These are phyloP conservation scores for Vitis rotundifolia DNA, from an alignment of 164 flowering plant genomes.

Conservation along the genomic window DNA sequence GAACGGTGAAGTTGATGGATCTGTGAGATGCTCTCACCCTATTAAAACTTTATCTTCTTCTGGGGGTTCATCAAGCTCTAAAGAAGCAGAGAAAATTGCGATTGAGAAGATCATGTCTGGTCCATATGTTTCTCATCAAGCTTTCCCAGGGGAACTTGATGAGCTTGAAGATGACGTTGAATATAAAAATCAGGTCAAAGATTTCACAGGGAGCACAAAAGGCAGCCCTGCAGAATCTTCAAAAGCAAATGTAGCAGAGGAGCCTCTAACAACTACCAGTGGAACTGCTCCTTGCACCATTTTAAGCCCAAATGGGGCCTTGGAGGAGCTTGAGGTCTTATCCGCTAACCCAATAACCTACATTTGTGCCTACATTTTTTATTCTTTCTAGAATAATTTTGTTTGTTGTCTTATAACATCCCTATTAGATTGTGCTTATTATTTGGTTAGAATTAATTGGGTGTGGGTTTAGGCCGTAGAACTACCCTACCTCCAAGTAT, in stretches of 20 bases:
- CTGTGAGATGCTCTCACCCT: slow-evolving; percentile 2
- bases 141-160: slow-evolving; percentile 45
- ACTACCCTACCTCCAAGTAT: no score
- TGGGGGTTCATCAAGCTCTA: slow-evolving; percentile 26
- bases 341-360: slow-evolving; percentile 9
- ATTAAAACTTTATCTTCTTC: slow-evolving; percentile 9
- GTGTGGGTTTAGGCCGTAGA: no score
- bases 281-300: slow-evolving; percentile 16
- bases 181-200: slow-evolving; percentile 25
- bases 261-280: slow-evolving; percentile 14
- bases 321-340: slow-evolving; percentile 88
- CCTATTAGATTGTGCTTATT: not conserved
- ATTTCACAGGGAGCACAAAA: slow-evolving; percentile 15
- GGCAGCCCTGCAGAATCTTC: slow-evolving; percentile 18
- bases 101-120: slow-evolving; percentile 45
- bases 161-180: slow-evolving; percentile 59
- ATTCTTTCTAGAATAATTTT: not conserved
- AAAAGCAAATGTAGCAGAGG: slow-evolving; percentile 11
- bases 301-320: slow-evolving; percentile 31
- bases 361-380: not conserved
- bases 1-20: slow-evolving; percentile 22
- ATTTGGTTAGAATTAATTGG: no score
- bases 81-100: slow-evolving; percentile 52
- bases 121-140: slow-evolving; percentile 31
- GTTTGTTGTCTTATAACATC: not conserved